Base-by-base conservation (phyloP, 345 rosid species). In the Ailanthus altissimus region DNA sequence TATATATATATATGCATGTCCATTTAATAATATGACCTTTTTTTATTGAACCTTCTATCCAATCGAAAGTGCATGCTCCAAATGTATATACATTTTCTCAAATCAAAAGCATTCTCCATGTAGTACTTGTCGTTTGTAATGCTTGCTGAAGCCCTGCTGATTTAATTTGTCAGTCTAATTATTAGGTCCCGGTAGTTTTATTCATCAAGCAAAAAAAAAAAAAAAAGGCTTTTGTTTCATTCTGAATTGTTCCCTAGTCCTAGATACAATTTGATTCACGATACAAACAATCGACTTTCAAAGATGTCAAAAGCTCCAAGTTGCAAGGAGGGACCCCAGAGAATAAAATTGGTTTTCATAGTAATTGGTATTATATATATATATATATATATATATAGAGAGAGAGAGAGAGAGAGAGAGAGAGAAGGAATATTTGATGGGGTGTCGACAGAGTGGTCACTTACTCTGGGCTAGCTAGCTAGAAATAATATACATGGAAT, bases 281-380 rank as follows among this genome's bases (percentile, higher is more conserved):
- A 56, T 58, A 64, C 49, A 64, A 67, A 64, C 49, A 64, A 16
- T 14, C 0, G 49, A 45, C n/a, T 20, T 23, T 14, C 32, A 15
- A 0, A 42, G 15, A 42, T 53, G 20, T 36, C 45, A 15, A 38
- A 43, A 25, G 13, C 73, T 49, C 81, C 81, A 76, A 83, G 71
- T 74, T 83, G 81, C 45, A 70, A 76, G 74, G 58, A 76, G 65
- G 81, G 80, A 40, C 77, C 80, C 28, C 21, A 8, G 70, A 70
- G 53, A 76, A 61, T 46, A 63, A 50, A 68, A 13, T 65, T 26
- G 46, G 26, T 42, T 43, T 72, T 54, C 32, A 59, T 70, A 25
- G 57, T 14, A 43, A 18, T 40, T 28, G 74, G 63, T 53, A 13
- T 16, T 4, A 42, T 65, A n/a, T n/a, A n/a, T n/a, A n/a, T n/a